Percentiles rank a stretch among this genome's conserved stretches.
Conservation (phyloP, 345 rosid species). For the Sisymbrium altissimum region DNA sequence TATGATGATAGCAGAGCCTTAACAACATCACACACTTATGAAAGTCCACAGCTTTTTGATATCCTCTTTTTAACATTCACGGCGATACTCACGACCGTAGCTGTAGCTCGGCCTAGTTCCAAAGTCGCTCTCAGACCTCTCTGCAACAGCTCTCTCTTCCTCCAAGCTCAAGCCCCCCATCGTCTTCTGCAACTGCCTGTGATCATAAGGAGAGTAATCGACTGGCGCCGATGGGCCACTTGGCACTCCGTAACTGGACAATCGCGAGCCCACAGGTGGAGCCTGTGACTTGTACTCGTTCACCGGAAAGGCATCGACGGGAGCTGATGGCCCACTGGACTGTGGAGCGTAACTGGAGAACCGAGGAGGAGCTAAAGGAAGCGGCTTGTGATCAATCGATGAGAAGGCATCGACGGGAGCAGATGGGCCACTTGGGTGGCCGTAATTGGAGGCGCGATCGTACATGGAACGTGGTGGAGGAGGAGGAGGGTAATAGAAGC, state of each 20-base stretch:
- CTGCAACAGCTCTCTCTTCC: conserved; percentile 36
- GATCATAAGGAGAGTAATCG: conserved; percentile 49
- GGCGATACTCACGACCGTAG: conserved; percentile 40
- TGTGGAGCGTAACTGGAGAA: conserved; percentile 27
- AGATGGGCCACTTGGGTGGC: conserved; percentile 38
- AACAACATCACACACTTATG: background rate
- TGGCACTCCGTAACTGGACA: conserved; percentile 38
- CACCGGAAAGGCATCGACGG: conserved; percentile 35
- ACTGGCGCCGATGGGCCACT: conserved; percentile 56
- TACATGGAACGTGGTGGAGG: conserved; percentile 46
- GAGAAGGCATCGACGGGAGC: conserved; percentile 49
- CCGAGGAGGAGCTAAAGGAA: conserved; percentile 30
- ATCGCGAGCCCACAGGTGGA: conserved; percentile 22
- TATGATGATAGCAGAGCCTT: conserved; percentile 10
- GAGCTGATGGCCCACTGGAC: conserved; percentile 50
- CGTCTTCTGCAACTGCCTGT: conserved; percentile 36
- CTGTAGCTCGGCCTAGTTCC: conserved; percentile 36
- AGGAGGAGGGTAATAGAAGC: conserved; percentile 40
- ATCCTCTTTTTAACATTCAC: conserved; percentile 31
- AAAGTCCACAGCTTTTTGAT: conserved; percentile 11
- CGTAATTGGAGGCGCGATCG: conserved; percentile 37
- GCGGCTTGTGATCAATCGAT: conserved; percentile 38
- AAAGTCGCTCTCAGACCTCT: conserved; percentile 37
- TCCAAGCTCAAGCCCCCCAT: conserved; percentile 46
- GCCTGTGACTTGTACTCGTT: conserved; percentile 44